Evolutionary conservation across 345 rosid genomes (phyloP).

Genomic region (Eucalyptus camaldulensis): DNA sequence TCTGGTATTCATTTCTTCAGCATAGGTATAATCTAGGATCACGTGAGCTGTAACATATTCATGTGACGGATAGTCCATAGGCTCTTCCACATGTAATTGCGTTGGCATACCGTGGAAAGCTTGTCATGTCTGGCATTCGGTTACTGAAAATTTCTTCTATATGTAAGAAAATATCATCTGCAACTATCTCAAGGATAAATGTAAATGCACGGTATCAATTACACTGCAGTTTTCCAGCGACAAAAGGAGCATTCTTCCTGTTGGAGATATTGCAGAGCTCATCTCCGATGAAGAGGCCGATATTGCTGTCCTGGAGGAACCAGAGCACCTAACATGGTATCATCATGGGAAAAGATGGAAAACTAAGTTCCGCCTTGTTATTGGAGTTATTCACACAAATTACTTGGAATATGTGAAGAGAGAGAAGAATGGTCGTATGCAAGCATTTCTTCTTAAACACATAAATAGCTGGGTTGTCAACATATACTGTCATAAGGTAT

Average conservation of each 20-base stretch:
- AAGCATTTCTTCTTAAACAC: conserved; percentile 56
- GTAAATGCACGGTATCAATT: background rate
- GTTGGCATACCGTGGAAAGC: background rate
- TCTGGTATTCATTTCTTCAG: background rate
- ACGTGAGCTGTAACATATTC: background rate
- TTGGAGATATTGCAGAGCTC: conserved; percentile 69
- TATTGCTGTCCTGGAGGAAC: conserved; percentile 95
- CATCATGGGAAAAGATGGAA: conserved; percentile 98
- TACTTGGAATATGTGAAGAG: conserved; percentile 82
- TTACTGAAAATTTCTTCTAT: background rate
- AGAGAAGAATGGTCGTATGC: conserved; percentile 63
- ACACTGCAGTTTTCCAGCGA: conserved; percentile 64
- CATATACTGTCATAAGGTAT: conserved; percentile 93
- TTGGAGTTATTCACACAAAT: conserved; percentile 86
- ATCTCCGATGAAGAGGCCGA: conserved; percentile 80
- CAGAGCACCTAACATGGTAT: conserved; percentile 98
- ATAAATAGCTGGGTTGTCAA: conserved; percentile 69
- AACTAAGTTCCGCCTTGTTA: conserved; percentile 55
- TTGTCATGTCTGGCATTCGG: background rate
- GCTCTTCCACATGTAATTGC: background rate
- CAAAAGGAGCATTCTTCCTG: conserved; percentile 83
- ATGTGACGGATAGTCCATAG: background rate
- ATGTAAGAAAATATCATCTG: background rate
- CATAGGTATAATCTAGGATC: background rate
- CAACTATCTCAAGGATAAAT: background rate